These are phyloP conservation scores for Oenanthe javanica DNA, from an alignment of 140 eudicot species.

Conservation along the genomic window DNA sequence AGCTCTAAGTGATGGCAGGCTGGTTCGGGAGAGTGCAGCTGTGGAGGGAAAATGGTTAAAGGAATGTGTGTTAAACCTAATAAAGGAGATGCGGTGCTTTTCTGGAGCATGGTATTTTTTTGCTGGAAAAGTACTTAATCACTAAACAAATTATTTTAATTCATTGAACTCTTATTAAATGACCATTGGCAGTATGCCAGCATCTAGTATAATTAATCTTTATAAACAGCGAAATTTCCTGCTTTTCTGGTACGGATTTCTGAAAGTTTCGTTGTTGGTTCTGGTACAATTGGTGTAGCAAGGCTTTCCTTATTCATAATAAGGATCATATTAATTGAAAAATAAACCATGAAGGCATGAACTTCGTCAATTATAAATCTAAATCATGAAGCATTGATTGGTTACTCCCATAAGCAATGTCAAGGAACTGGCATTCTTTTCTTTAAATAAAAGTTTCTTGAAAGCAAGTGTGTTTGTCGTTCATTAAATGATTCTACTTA, in stretches of 20 bases:
- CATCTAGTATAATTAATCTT: too few species aligned
- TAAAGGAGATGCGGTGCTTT: constrained; percentile 96
- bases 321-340: neutral
- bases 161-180: neutral
- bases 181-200: too few species aligned
- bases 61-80: constrained; percentile 84
- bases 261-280: neutral
- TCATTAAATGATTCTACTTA: neutral
- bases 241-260: too few species aligned
- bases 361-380: neutral
- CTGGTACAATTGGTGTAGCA: neutral
- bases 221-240: too few species aligned
- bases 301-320: neutral
- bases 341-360: neutral
- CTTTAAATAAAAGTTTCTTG: neutral
- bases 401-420: neutral
- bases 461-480: neutral
- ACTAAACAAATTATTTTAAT: neutral
- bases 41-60: constrained; percentile 78
- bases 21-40: constrained; percentile 89
- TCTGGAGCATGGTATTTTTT: constrained; percentile 94
- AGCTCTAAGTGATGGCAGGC: constrained; percentile 47
- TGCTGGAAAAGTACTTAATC: constrained; percentile 5
- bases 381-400: neutral
- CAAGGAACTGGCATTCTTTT: neutral